Conservation (phyloP, 1,139 yeast genomes). For the Hansenula lynferdii region DNA sequence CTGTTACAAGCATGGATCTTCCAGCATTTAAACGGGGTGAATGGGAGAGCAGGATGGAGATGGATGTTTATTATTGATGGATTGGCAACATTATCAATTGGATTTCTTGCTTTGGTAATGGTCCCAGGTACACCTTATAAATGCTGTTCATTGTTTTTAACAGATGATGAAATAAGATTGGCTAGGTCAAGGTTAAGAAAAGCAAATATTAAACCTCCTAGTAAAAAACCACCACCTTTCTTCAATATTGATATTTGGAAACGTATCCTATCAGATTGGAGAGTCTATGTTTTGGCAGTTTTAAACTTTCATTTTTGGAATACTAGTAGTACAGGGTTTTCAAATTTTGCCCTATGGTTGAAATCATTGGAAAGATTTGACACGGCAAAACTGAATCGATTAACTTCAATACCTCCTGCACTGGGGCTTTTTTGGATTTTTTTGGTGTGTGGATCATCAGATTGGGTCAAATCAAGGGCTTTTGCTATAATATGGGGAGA, state of each 20-base stretch:
- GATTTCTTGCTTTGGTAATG: slow-evolving; percentile 38
- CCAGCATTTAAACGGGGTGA: slow-evolving; percentile 36
- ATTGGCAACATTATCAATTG: slow-evolving; percentile 40
- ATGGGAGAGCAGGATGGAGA: slow-evolving; percentile 55
- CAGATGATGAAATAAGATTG: slow-evolving; percentile 32
- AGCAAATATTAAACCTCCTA: slow-evolving; percentile 11
- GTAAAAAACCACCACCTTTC: slow-evolving; percentile 16
- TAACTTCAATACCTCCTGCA: slow-evolving; percentile 30
- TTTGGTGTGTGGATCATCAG: slow-evolving; percentile 25
- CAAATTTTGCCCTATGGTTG: slow-evolving; percentile 31
- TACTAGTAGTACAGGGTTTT: slow-evolving; percentile 34
- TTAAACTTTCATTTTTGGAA: slow-evolving; percentile 56
- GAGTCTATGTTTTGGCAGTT: slow-evolving; percentile 38
- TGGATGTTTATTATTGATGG: slow-evolving; percentile 63
- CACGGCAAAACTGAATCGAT: slow-evolving; percentile 27
- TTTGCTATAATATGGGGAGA: slow-evolving; percentile 42
- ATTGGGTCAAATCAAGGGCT: slow-evolving; percentile 30
- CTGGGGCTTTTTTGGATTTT: slow-evolving; percentile 30
- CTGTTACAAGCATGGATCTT: slow-evolving; percentile 59
- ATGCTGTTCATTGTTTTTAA: slow-evolving; percentile 21
- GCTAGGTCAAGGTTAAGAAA: slow-evolving; percentile 23
- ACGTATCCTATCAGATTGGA: slow-evolving; percentile 42
- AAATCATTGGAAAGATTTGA: slow-evolving; percentile 26
- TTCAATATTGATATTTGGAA: slow-evolving; percentile 35
- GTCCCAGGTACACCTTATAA: slow-evolving; percentile 53